A percentile compares a stretch with the other conserved stretches of the same genome.
These are phyloP conservation scores for Trichomonas gallinae DNA, from an alignment of 208 protist genomes.

Conservation along the genomic window DNA sequence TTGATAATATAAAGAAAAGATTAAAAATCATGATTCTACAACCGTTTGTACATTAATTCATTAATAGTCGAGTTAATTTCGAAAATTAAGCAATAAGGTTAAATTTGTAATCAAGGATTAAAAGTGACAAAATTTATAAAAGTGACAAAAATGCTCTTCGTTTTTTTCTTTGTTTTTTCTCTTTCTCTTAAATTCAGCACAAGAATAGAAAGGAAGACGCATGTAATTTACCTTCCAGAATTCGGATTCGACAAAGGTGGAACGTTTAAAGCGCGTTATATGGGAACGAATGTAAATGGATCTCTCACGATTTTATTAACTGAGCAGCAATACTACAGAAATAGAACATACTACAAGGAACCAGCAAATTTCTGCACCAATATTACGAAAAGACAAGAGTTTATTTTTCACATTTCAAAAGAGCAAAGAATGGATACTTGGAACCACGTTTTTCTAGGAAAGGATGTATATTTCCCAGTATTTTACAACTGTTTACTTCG, in stretches of 20 bases:
- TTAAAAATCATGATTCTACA: too few relatives aligned
- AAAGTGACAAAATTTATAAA: too few relatives aligned
- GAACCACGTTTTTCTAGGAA: not conserved
- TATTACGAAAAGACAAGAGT: not conserved
- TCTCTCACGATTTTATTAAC: not conserved
- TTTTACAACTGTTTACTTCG: not conserved
- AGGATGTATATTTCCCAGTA: not conserved
- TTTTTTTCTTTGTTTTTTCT: too few relatives aligned
- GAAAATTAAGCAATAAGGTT: too few relatives aligned
- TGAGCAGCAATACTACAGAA: not conserved
- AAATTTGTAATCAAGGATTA: too few relatives aligned
- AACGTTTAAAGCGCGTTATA: not conserved
- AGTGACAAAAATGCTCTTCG: too few relatives aligned
- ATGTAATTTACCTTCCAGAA: not conserved
- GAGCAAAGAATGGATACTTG: not conserved
- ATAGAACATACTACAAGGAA: not conserved
- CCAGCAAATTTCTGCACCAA: not conserved
- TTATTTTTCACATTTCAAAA: not conserved
- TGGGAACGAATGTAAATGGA: not conserved
- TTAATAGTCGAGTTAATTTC: too few relatives aligned
- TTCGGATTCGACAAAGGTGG: not conserved
- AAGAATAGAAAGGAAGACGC: too few relatives aligned
- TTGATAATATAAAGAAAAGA: too few relatives aligned
- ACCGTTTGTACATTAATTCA: too few relatives aligned
- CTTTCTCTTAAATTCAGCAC: too few relatives aligned